Evolutionary conservation across 345 rosid genomes (phyloP), one percentile per base, ranked within the genome.

Genomic region (Salix suchowensis): DNA sequence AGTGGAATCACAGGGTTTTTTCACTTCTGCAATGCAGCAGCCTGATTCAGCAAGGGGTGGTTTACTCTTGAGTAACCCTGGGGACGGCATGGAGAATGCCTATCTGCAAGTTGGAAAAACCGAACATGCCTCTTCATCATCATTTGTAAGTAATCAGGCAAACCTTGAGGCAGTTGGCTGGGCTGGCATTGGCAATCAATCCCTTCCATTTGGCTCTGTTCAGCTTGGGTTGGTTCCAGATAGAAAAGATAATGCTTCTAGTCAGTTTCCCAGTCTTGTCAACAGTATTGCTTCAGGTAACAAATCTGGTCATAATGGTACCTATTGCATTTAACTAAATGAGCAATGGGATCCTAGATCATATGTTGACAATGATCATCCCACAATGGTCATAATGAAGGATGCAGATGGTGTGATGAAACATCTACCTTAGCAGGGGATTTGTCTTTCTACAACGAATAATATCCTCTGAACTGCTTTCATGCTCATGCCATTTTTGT

Each of bases 151-250:
- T 70, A 88, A 83, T 75, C 88, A 84, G 42, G 66, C 85, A 79
- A 86, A 80, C 64, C 68, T 82, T 73, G 91, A 89, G 77, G 72
- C 83, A 65, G 76, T 86, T 50, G 83, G 82, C 74, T 84, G 87
- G 88, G 67, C 83, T 64, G 89, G 89, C 50, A 79, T 88, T 70
- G 81, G 84, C 48, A 71, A 75, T 80, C 83, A 74, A 78, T 70
- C 83, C 21, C 24, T 72, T n/a, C 65, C 85, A 62, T 76, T 84
- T 5, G 52, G 82, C 60, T 65, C 85, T 55, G 68, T 79, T 67
- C 86, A 79, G 74, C 84, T 79, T 58, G 89, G 82, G 23, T 67
- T 80, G 76, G 39, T 76, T 5, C 67, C 79, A 48, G 83, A 81
- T 23, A 74, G 79, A 75, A 88, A 80, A 72, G 86, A 82, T 36